Evolutionary conservation across 1,139 yeast species (phyloP).

Genomic region (Protomyces macrosporus): DNA sequence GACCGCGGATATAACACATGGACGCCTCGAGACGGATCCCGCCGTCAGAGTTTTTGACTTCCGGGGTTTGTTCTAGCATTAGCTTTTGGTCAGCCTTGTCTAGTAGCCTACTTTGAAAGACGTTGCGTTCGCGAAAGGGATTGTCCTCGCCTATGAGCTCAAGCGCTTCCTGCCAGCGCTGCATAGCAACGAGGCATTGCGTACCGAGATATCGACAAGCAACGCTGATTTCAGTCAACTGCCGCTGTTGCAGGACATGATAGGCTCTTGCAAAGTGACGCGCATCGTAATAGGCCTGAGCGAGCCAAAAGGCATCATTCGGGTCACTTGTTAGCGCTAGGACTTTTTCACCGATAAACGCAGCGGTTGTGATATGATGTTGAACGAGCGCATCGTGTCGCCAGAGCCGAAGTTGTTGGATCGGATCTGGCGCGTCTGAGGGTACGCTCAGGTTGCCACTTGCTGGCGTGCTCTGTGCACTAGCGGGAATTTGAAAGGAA

Average conservation of each 20-base stretch:
- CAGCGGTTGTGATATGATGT: slow-evolving; percentile 87
- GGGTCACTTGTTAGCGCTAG: slow-evolving; percentile 71
- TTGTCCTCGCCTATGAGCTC: slow-evolving; percentile 79
- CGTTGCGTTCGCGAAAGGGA: slow-evolving; percentile 47
- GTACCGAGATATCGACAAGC: slow-evolving; percentile 82
- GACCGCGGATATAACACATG: slow-evolving; percentile 78
- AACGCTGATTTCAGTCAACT: slow-evolving; percentile 47
- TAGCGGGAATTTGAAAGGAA: background rate
- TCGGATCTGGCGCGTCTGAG: slow-evolving; percentile 44
- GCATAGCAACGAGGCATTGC: slow-evolving; percentile 54
- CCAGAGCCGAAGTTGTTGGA: slow-evolving; percentile 84
- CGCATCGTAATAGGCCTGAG: slow-evolving; percentile 72
- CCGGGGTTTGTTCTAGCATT: background rate
- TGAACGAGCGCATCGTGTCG: slow-evolving; percentile 90
- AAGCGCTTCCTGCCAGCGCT: slow-evolving; percentile 82
- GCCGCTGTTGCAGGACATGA: slow-evolving; percentile 47
- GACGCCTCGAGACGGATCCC: slow-evolving; percentile 61
- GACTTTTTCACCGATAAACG: slow-evolving; percentile 86
- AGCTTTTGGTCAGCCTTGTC: background rate
- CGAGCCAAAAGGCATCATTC: slow-evolving; percentile 94
- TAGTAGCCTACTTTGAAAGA: background rate
- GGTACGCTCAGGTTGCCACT: background rate
- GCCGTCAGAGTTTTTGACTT: slow-evolving; percentile 30
- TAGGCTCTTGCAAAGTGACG: slow-evolving; percentile 79
- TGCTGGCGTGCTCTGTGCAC: background rate